These are phyloP conservation scores for Vaccinium darrowii DNA, from an alignment of 148 eudicot species.

Conservation along the genomic window DNA sequence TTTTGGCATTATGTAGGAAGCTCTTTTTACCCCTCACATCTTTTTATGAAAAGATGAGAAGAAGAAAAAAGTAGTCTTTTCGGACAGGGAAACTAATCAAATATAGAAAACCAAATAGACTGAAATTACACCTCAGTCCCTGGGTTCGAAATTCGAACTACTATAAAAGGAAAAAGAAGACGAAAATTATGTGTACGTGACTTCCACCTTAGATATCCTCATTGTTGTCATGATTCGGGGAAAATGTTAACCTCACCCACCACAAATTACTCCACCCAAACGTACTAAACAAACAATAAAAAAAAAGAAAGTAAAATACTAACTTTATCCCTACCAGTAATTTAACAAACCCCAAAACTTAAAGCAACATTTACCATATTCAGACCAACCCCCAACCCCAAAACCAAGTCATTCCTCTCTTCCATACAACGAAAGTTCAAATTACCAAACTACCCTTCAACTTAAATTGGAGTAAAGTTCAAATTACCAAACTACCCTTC, in stretches of 20 bases:
- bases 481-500: background rate
- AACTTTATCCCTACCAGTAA: background rate
- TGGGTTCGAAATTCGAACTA: background rate
- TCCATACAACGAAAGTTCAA: too few species aligned
- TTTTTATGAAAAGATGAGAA: background rate
- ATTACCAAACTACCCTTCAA: too few species aligned
- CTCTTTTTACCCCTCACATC: background rate
- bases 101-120: too few species aligned
- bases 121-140: background rate
- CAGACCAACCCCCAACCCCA: background rate
- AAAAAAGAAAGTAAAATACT: background rate
- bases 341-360: background rate
- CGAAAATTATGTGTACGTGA: background rate
- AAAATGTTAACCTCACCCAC: background rate
- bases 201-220: background rate
- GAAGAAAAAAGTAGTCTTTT: background rate
- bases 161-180: background rate
- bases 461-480: background rate
- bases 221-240: background rate
- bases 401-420: background rate
- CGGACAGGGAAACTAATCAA: background rate
- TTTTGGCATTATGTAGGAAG: background rate
- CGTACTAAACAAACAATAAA: background rate
- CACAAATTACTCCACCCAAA: background rate
- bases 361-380: constrained; percentile 2